Conservation (phyloP, 2,329 filamentous ascomycete species). For the Tolypocladium ovalisporum region DNA sequence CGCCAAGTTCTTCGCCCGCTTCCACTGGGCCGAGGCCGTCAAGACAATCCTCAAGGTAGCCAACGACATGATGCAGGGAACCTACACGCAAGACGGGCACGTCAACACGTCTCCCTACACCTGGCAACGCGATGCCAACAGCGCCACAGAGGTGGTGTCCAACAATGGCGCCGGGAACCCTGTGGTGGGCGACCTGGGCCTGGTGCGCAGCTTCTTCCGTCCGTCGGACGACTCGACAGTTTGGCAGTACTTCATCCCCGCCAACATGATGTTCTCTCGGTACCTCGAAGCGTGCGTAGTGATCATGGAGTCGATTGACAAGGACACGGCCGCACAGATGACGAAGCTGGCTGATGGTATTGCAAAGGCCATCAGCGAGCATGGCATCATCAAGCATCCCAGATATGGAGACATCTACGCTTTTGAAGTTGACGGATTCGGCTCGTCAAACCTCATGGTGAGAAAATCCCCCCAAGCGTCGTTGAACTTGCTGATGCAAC, state of each 20-base stretch:
- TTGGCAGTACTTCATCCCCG: constrained; percentile 78
- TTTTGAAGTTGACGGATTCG: constrained; percentile 60
- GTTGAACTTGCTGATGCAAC: background rate
- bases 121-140: constrained; percentile 62
- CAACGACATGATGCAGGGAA: constrained; percentile 59
- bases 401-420: constrained; percentile 56
- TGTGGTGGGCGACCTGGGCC: constrained; percentile 64
- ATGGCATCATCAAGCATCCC: constrained; percentile 54
- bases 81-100: constrained; percentile 52
- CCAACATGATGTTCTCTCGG: constrained; percentile 73
- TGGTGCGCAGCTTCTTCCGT: constrained; percentile 79
- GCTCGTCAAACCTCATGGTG: constrained; percentile 46
- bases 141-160: constrained; percentile 69
- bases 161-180: constrained; percentile 73
- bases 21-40: constrained; percentile 63
- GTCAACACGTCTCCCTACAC: constrained; percentile 56
- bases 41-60: constrained; percentile 59
- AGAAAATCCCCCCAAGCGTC: background rate
- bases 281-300: constrained; percentile 42
- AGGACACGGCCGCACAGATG: constrained; percentile 49
- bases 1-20: constrained; percentile 59
- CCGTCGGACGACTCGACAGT: constrained; percentile 83
- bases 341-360: constrained; percentile 43
- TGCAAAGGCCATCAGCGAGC: constrained; percentile 53
- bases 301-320: constrained; percentile 31